phyloP scores from a whole-genome alignment of 2,329 filamentous ascomycete genomes.

The Neospermospora avenae region DNA sequence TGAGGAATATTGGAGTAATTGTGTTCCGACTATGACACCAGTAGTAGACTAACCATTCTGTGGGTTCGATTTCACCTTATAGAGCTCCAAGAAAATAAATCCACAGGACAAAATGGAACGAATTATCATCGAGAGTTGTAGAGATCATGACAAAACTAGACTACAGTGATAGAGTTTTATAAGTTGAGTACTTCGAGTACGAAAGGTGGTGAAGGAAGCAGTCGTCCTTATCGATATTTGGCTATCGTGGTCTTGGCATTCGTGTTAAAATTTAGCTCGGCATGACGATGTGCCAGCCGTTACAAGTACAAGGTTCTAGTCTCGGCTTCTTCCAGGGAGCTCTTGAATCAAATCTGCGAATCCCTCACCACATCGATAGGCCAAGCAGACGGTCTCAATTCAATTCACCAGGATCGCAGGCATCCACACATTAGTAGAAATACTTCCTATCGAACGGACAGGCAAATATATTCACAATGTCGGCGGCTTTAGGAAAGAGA shows the following conservation, averaged over 20 bases:
- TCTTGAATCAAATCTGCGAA: not conserved
- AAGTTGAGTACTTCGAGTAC: too few species aligned
- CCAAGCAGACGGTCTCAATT: not conserved
- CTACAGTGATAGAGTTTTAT: too few species aligned
- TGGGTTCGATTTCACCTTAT: too few species aligned
- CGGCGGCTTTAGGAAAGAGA: conserved; percentile 42
- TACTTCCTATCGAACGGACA: not conserved
- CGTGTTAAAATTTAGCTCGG: not conserved
- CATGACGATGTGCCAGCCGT: not conserved
- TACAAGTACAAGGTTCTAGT: not conserved
- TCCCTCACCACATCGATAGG: not conserved
- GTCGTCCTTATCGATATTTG: not conserved
- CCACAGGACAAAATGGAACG: too few species aligned
- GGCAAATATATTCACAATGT: conserved; percentile 19
- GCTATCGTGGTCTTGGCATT: not conserved
- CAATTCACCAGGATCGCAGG: too few species aligned
- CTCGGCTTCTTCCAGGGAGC: not conserved
- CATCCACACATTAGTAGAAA: not conserved
- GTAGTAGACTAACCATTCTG: too few species aligned
- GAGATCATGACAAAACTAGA: too few species aligned
- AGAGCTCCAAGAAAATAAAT: too few species aligned
- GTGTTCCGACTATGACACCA: too few species aligned
- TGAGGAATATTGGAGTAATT: too few species aligned
- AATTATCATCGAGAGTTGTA: too few species aligned
- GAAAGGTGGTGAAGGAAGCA: not conserved